Conservation (phyloP, 257 asterid species). For the Perilla frutescens region DNA sequence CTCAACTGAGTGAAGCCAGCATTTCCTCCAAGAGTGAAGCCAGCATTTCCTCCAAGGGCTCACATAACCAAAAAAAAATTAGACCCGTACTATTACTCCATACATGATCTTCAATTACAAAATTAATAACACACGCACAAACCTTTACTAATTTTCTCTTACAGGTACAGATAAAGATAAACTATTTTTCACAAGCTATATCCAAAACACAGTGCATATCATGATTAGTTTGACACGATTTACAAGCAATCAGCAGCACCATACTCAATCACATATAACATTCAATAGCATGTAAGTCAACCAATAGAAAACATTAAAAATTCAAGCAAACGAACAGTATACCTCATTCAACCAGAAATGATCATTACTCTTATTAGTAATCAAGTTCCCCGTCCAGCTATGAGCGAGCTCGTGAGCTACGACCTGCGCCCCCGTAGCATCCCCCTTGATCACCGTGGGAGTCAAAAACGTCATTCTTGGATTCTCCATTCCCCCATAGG, state of each 20-base stretch:
- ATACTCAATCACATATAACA: neutral
- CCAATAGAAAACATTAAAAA: neutral
- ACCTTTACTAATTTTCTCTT: neutral
- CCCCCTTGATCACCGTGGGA: constrained; percentile 94
- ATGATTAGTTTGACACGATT: neutral
- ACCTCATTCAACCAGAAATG: constrained; percentile 99
- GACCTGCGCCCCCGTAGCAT: constrained; percentile 80
- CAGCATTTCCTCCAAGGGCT: constrained; percentile 6
- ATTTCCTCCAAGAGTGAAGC: constrained; percentile 24
- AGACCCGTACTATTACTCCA: constrained; percentile 6
- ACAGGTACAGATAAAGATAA: neutral
- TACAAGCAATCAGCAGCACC: constrained; percentile 1
- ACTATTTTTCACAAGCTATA: neutral
- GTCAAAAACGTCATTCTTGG: constrained; percentile 96
- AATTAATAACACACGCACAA: neutral
- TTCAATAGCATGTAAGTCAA: neutral
- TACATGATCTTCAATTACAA: neutral
- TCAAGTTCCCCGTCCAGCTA: constrained; percentile 98
- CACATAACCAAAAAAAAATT: constrained; percentile 1
- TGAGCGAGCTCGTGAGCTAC: constrained; percentile 99
- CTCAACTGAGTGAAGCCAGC: constrained; percentile 17
- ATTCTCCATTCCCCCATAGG: constrained; percentile 97
- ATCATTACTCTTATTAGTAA: constrained; percentile 89
- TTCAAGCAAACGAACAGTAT: constrained; percentile 18
- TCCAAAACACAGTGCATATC: neutral